Evolutionary conservation across 2,329 filamentous ascomycete genomes (phyloP).

Genomic region (Colletotrichum tropicicola): DNA sequence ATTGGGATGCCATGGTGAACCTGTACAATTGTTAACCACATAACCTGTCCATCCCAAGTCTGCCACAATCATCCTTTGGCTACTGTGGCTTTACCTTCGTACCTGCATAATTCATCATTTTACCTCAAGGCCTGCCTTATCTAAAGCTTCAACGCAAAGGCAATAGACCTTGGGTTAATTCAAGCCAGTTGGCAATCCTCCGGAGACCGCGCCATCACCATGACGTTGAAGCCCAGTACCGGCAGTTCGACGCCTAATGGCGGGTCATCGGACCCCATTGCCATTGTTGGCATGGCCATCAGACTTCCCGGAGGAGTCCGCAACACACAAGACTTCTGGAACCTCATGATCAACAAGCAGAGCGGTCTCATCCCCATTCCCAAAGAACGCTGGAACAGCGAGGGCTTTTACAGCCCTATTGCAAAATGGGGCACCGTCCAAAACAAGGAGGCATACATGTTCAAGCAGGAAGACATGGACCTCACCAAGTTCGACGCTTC

Average conservation of each 20-base stretch:
- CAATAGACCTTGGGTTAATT: background rate
- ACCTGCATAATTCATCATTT: background rate
- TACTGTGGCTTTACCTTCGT: background rate
- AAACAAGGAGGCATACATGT: constrained; percentile 31
- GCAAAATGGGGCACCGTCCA: constrained; percentile 23
- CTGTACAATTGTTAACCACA: no score
- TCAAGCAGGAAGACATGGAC: constrained; percentile 33
- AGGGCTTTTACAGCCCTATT: constrained; percentile 32
- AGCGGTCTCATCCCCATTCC: constrained; percentile 37
- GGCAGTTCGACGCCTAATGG: background rate
- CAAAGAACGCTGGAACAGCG: constrained; percentile 36
- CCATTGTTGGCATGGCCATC: constrained; percentile 41
- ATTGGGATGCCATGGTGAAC: no score
- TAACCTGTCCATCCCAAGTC: no score
- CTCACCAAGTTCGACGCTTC: constrained; percentile 38
- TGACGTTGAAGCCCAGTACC: constrained; percentile 2
- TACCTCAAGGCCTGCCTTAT: background rate
- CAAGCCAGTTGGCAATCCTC: background rate
- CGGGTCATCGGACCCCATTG: constrained; percentile 35
- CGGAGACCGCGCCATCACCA: background rate
- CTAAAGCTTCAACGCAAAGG: background rate
- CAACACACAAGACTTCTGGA: constrained; percentile 38
- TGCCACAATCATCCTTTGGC: no score
- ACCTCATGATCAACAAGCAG: constrained; percentile 39
- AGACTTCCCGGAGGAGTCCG: constrained; percentile 41